Base-by-base conservation (phyloP, 2,329 filamentous ascomycete genomes). In the Pyrenochaeta sp. region DNA sequence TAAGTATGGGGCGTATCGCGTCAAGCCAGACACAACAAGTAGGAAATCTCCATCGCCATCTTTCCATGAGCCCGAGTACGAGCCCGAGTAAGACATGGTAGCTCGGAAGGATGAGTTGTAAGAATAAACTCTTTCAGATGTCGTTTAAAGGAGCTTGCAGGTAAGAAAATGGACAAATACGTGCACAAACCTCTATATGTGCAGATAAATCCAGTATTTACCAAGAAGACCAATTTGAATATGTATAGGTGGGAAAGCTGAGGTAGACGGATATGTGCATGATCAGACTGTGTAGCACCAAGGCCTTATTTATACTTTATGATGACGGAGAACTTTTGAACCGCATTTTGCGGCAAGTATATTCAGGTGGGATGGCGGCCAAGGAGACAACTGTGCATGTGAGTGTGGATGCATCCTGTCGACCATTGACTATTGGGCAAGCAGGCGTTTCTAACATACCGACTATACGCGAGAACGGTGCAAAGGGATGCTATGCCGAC, bases 1-100 rank as follows among this genome's bases (percentile, higher is more conserved):
- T 34, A 77, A 52, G 44, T 70, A 75, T 1, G 72, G 68, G 25
- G 71, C 70, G 54, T 66, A 62, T 5, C 63, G 65, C 8, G 57
- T 67, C 15, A 56, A 56, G 5, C 72, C 74, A 48, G 68, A 72
- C 19, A 67, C 68, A 7, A 75, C 69, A 22, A 77, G 59, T 47
- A 77, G 39, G 32, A 69, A 77, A 32, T 76, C 67, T 5, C 69
- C 71, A 19, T 67, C 61, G 15, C 53, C 62, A 25, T 66, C 65
- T 59, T 67, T 65, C 54, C 52, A 62, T 7, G 42, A 49, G 36
- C 47, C 58, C 12, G 36, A 30, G 25, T 56, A 62, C 25, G 42
- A 49, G 34, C 47, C 58, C 12, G 36, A 25, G 25, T 56, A 62
- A 28, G 67, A 67, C 68, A 65, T 64, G 12, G 9, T 28, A 8